Evolutionary conservation across 768 basidiomycete genomes (phyloP).

Genomic region (Hygrocybe punicea): DNA sequence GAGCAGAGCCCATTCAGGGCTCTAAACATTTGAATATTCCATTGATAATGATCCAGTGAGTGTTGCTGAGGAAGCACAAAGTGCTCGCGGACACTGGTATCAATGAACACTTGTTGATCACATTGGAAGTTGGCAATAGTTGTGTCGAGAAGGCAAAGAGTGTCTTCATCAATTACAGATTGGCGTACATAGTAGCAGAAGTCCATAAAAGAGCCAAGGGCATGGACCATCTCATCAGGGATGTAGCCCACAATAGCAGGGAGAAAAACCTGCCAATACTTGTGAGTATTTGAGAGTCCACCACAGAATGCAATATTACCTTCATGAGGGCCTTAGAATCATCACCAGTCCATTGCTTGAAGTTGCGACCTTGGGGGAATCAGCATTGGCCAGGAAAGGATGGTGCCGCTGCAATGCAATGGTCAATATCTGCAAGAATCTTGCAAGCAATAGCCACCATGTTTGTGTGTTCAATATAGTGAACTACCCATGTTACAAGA

Average conservation of each 20-base stretch:
- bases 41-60: no score
- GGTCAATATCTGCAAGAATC: slow-evolving; percentile 36
- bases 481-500: slow-evolving; percentile 34
- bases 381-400: slow-evolving; percentile 6
- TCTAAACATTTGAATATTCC: no score
- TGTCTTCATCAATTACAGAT: slow-evolving; percentile 6
- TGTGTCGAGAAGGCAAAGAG: slow-evolving; percentile 3
- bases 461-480: slow-evolving; percentile 26
- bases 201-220: slow-evolving; percentile 19
- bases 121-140: slow-evolving; percentile 10
- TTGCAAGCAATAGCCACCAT: slow-evolving; percentile 13
- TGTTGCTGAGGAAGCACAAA: no score
- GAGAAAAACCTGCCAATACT: no score
- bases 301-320: neutral
- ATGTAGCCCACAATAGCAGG: slow-evolving; percentile 19
- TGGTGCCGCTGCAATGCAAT: slow-evolving; percentile 6
- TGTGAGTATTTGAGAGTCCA: neutral
- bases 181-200: slow-evolving; percentile 22
- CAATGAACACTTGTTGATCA: slow-evolving; percentile 15
- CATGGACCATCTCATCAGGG: slow-evolving; percentile 13
- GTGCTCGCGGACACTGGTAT: neutral
- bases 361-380: slow-evolving; percentile 7
- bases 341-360: slow-evolving; percentile 13
- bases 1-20: no score
- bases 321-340: slow-evolving; percentile 15